These are phyloP conservation scores for Hygrophoropsis aurantiaca DNA, from an alignment of 768 basidiomycete genomes.

Conservation along the genomic window DNA sequence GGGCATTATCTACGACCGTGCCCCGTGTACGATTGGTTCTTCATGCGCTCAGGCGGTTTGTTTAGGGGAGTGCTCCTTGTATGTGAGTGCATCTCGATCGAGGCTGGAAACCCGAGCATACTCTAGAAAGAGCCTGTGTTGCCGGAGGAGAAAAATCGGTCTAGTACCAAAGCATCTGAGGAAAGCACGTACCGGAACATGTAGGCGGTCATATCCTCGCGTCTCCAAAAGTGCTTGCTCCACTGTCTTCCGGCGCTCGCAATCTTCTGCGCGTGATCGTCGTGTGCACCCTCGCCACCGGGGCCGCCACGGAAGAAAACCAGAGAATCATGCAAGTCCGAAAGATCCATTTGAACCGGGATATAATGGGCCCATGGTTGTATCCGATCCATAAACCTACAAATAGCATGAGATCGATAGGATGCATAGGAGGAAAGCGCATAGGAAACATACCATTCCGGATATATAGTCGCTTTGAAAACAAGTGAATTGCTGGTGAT, in stretches of 20 bases:
- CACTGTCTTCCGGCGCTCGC: constrained; percentile 56
- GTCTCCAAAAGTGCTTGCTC: constrained; percentile 58
- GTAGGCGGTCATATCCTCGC: constrained; percentile 60
- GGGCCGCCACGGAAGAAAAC: constrained; percentile 71
- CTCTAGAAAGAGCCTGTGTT: constrained; percentile 53
- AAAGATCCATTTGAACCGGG: constrained; percentile 62
- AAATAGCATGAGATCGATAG: not conserved
- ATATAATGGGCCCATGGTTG: constrained; percentile 76
- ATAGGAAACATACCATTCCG: constrained; percentile 56
- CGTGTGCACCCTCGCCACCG: constrained; percentile 58
- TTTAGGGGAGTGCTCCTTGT: too few relatives aligned
- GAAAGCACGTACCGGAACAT: constrained; percentile 46
- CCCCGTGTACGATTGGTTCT: too few relatives aligned
- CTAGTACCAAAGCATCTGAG: not conserved
- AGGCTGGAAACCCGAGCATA: constrained; percentile 49
- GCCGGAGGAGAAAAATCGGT: not conserved
- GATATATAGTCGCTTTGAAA: constrained; percentile 71
- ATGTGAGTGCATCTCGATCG: constrained; percentile 42
- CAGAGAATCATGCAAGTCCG: constrained; percentile 68
- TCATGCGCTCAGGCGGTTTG: too few relatives aligned
- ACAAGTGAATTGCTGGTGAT: constrained; percentile 62
- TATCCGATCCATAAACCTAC: constrained; percentile 55
- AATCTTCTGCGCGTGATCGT: constrained; percentile 56
- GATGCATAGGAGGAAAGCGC: not conserved
- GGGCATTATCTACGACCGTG: too few relatives aligned